Evolutionary conservation across 805 yeast species (phyloP).

Genomic region (Candida tibetensis): DNA sequence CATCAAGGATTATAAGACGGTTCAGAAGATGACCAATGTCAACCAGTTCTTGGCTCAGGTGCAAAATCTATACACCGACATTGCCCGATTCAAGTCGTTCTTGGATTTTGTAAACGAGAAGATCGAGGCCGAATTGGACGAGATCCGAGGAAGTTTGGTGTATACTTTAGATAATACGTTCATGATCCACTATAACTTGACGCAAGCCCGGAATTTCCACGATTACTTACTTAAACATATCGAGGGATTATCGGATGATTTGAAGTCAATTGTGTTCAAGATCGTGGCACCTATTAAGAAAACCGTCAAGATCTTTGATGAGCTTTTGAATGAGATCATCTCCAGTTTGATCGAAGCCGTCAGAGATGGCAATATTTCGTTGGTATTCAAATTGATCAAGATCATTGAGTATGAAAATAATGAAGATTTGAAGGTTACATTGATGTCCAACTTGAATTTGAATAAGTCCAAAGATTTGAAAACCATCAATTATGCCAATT

Average conservation of each 20-base stretch:
- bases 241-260: constrained; percentile 52
- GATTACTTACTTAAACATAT: constrained; percentile 70
- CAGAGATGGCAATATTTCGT: constrained; percentile 61
- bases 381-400: constrained; percentile 70
- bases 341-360: constrained; percentile 69
- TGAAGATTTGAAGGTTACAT: constrained; percentile 59
- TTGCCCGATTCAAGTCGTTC: constrained; percentile 52
- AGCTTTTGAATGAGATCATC: constrained; percentile 60
- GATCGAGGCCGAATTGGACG: constrained; percentile 44
- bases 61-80: constrained; percentile 59
- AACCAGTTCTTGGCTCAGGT: constrained; percentile 74
- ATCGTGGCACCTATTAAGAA: constrained; percentile 47
- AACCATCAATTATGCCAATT: constrained; percentile 27
- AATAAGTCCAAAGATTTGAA: constrained; percentile 13
- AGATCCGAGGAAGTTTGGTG: constrained; percentile 32
- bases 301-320: constrained; percentile 59
- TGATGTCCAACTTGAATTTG: constrained; percentile 32
- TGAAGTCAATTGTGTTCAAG: constrained; percentile 59
- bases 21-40: constrained; percentile 62
- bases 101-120: constrained; percentile 49
- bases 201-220: constrained; percentile 69
- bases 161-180: constrained; percentile 55
- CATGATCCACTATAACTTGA: constrained; percentile 66
- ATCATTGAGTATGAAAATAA: constrained; percentile 77
- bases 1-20: constrained; percentile 65